Evolutionary conservation across 139 green algal genomes (phyloP).

Genomic region (Micractinium conductrix): DNA sequence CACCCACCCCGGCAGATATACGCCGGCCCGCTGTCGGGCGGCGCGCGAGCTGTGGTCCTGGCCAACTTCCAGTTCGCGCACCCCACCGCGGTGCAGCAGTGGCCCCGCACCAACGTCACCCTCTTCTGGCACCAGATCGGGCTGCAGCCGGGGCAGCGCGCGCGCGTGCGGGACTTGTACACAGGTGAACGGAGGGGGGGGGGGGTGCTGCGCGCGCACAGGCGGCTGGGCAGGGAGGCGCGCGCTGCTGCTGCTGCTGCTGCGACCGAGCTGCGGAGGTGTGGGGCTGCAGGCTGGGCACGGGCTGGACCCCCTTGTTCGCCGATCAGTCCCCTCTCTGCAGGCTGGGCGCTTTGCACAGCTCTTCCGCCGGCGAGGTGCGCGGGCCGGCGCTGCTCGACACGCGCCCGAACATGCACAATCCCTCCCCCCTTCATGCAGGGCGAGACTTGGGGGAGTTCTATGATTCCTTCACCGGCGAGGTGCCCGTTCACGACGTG

Average conservation of each 20-base stretch:
- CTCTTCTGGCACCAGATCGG: conserved; percentile 22
- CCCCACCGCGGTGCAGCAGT: conserved; percentile 6
- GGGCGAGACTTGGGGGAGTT: conserved; percentile 53
- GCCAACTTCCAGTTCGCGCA: conserved; percentile 53
- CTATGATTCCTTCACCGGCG: conserved; percentile 17
- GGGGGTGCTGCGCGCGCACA: too few relatives aligned
- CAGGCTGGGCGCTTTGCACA: too few relatives aligned
- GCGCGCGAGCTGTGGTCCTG: conserved; percentile 50
- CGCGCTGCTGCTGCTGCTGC: too few relatives aligned
- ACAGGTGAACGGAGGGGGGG: not conserved
- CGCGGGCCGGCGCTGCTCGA: too few relatives aligned
- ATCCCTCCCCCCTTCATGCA: conserved; percentile 1
- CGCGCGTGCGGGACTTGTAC: not conserved
- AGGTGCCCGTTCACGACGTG: conserved; percentile 31
- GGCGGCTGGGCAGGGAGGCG: too few relatives aligned
- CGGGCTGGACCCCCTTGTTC: too few relatives aligned
- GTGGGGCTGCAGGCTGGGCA: too few relatives aligned
- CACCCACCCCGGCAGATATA: conserved; percentile 45
- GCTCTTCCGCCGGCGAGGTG: too few relatives aligned
- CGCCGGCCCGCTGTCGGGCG: conserved; percentile 52
- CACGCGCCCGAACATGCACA: too few relatives aligned
- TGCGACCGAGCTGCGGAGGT: too few relatives aligned
- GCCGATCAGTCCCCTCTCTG: too few relatives aligned
- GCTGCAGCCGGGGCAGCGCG: not conserved
- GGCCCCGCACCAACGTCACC: conserved; percentile 43